phyloP scores from a whole-genome alignment of 1,284 basidiomycete genomes.

The Bothia castanella region DNA sequence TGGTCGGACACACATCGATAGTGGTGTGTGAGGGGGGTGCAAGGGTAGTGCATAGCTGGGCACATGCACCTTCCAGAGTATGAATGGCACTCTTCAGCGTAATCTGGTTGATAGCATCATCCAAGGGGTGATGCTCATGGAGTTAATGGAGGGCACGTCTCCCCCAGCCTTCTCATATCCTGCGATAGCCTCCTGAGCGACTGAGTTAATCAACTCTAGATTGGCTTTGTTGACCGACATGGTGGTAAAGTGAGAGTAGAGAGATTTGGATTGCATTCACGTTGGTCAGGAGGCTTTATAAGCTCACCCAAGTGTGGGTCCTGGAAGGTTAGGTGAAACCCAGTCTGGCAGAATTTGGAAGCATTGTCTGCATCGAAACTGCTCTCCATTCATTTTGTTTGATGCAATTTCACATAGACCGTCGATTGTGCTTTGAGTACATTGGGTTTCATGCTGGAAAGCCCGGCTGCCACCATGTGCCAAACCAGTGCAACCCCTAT shows the following conservation, averaged over 20 bases:
- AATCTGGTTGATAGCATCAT: conserved; percentile 23
- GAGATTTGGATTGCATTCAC: neutral
- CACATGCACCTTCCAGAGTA: conserved; percentile 31
- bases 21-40: conserved; percentile 28
- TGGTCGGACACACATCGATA: conserved; percentile 23
- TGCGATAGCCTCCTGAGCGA: conserved; percentile 25
- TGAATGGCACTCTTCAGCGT: conserved; percentile 23
- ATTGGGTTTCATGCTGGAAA: too few species aligned
- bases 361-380: neutral
- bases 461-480: too few species aligned
- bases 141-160: conserved; percentile 24
- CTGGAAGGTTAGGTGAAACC: neutral
- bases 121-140: conserved; percentile 24
- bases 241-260: neutral
- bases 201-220: conserved; percentile 24
- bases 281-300: conserved; percentile 1
- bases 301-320: neutral
- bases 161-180: conserved; percentile 26
- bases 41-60: conserved; percentile 29
- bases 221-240: conserved; percentile 27
- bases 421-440: too few species aligned
- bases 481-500: too few species aligned
- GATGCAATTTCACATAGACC: too few species aligned
- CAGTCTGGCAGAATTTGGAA: neutral
- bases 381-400: too few species aligned